Base-by-base conservation (phyloP, 495 filamentous ascomycete species). In the Talaromyces ruber region DNA sequence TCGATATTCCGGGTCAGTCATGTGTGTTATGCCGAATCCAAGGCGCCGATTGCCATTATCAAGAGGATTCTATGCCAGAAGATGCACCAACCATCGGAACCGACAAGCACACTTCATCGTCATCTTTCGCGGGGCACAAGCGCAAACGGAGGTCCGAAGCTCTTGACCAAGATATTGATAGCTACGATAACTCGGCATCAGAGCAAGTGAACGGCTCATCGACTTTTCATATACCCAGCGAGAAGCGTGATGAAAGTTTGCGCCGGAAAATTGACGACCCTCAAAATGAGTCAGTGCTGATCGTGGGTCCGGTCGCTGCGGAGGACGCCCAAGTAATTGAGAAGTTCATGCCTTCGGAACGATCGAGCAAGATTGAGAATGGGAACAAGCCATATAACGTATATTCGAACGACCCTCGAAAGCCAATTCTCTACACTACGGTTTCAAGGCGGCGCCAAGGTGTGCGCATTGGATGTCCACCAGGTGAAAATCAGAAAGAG, bases 261-360 rank as follows among this genome's bases (percentile, higher is more conserved):
- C 71, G 76, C 22, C 73, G 73, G 61, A 67, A 70, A 22, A 50
- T 65, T 21, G 76, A 80, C 11, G 76, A 77, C 53, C 72, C 71
- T 5, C 75, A 78, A 3, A 79, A 80, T 62, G 75, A 80, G 64
- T 80, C 77, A 6, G 75, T 80, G 22, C 74, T 78, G 30, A 80
- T 82, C 56, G 77, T 82, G 37, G 79, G 79, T 6, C 79, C 79
- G 6, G 79, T 80, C 55, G 74, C 78, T 28, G 79, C 79, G 29
- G 77, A 80, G 58, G 79, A 82, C 65, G 78, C 78, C 6, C 78
- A 81, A 61, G 74, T 82, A 51, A 79, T 82, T 66, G 78, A 81
- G 66, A 75, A 79, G 32, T 76, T 75, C 45, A 79, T 82, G 74
- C 78, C 79, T 2, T 71, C 77, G 18, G 72, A 77, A 60, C 67